Base-by-base conservation (phyloP, 768 basidiomycete genomes). In the Tulasnella sp. region DNA sequence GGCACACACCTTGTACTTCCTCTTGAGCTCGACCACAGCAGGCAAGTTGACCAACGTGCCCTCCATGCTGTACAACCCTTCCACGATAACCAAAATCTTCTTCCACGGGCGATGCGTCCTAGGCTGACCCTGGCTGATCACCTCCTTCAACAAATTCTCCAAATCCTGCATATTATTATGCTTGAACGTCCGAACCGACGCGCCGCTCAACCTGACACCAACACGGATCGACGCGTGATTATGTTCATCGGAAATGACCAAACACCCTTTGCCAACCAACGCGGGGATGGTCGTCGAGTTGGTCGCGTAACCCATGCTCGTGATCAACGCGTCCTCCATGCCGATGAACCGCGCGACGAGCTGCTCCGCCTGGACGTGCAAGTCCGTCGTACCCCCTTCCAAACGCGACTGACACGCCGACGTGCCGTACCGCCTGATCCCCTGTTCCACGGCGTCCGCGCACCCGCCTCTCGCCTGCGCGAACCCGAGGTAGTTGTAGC, bases 101-200 rank as follows among this genome's bases (percentile, higher is more conserved):
- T 96, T 97, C 97, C 97, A 98, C 14, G 96, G 96, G n/a, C 97
- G 82, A 77, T 98, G 97, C 0, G 95, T 97, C 82, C 95, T 90
- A 4, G 96, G 95, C 79, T 98, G 96, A 17, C 97, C 97, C 80
- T 99, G 97, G 77, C 91, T 93, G 81, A 99, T 95, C 32, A 88
- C 89, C 80, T 99, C 97, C 52, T 89, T 84, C 77, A 99, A 82
- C 14, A 98, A 78, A 6, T 82, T 79, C 80, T 98, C 96, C 70
- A 99, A 81, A 65, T 83, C 87, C 44, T 83, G 80, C 90, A 98
- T 92, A 79, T 98, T 88, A 78, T 99, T 98, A 79, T 99, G 97
- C 84, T 95, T 96, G 89, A 92, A 99, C 86, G 89, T 90, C 64
- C 95, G 84, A 6, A 98, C 90, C 75, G 88, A 86, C 0, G 95